Evolutionary conservation across 1,284 basidiomycete species (phyloP), one percentile per base, ranked within the genome.

Genomic region (Afroboletus lepidellus): DNA sequence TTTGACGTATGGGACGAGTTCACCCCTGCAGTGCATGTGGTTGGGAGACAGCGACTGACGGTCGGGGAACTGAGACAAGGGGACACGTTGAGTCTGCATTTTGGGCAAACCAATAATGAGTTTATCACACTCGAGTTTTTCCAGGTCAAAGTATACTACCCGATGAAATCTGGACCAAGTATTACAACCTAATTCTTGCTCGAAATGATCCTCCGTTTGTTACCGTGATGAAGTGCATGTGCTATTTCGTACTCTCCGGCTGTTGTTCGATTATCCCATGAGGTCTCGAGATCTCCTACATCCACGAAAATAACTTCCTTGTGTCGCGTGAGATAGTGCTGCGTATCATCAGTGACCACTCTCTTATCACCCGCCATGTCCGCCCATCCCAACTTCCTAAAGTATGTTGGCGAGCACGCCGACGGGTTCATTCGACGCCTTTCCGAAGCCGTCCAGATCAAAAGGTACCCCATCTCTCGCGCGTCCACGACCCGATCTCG

Each of bases 401-500:
- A 76, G 45, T 90, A 80, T 63, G 77, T 97, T 66, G 85, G 94
- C 60, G 71, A 75, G 34, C 84, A 95, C 63, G 77, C 87, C 51
- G 76, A 83, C 51, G 72, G 72, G 38, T 94, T 94, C 67, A 89
- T 98, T 57, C 71, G 84, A 53, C 80, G 92, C 43, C 83, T 96
- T 21, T 76, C 81, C 6, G 79, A 89, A 41, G 92, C 94, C n/a
- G 92, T 97, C 53, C 83, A 85, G 36, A 96, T 97, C 59, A 90
- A 92, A 48, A 92, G 90, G 92, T 92, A 59, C 58, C 18, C n/a
- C 8, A 39, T 50, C 29, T n/a, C 16, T 29, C 30, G 13, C 30
- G 6, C 18, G 24, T 33, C 24, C 18, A 2, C 24, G 38, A 27
- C 3, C n/a, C 25, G 32, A 24, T 23, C 30, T 27, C 42, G 24